Evolutionary conservation across 2,329 filamentous ascomycete genomes (phyloP), one percentile per base, ranked within the genome.

Genomic region (Cladobotryum protrusum): DNA sequence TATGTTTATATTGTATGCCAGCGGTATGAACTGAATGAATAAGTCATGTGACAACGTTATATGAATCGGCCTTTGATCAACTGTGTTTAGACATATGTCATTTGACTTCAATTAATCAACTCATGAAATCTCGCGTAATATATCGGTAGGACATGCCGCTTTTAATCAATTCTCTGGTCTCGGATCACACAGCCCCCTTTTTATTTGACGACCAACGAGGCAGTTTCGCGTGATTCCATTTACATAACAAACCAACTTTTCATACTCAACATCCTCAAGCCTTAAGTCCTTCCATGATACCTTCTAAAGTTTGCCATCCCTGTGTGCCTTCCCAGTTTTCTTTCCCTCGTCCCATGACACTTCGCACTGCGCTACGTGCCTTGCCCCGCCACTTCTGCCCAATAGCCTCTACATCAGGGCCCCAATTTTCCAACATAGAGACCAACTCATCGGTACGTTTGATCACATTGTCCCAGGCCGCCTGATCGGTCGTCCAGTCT

Each of bases 381-480:
- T 96, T 97, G 56, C 87, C 87, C 66, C 81, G 87, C 93, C 93
- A 99, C 61, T 84, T 85, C 52, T 78, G 79, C 2, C 88, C 89
- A 2, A 96, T 83, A 29, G 81, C 62, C 54, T 83, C 81, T 17
- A 82, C 75, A 56, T 79, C 76, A 0, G 75, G 71, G 0, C 87
- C 87, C 59, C 90, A 83, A 64, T 85, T 89, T 69, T 93, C 87
- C 68, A 96, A 88, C 46, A 87, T 81, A 56, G 87, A 84, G 1
- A 93, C 88, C 39, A 97, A 69, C 63, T 89, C 83, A 49, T 90
- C 81, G 0, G 93, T 97, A 46, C 88, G 81, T 54, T 81, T 75
- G 3, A 95, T 88, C 4, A 95, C 82, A 1, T 76, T 75, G 52
- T 81, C 72, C 87, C 89, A 96, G 15, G 78, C 78, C 40, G 75